phyloP scores from a whole-genome alignment of 2,329 filamentous ascomycete species.

The Celoporthe dispersa region DNA sequence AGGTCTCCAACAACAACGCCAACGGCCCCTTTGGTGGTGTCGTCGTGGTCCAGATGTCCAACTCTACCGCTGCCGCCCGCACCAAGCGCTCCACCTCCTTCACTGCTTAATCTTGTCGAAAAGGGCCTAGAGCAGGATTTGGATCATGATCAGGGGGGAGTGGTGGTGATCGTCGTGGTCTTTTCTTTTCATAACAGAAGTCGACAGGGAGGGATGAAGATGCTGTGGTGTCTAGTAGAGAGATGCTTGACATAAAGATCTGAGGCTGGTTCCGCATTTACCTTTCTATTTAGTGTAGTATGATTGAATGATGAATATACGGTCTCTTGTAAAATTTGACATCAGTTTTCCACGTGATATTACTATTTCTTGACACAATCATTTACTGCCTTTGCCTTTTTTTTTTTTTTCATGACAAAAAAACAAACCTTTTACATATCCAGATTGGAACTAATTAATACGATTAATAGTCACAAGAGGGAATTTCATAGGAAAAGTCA shows the following conservation, averaged over 20 bases:
- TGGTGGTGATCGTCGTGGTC: no score
- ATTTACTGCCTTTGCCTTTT: no score
- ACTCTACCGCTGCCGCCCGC: constrained; percentile 13
- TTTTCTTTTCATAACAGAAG: no score
- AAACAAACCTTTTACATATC: no score
- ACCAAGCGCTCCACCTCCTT: constrained; percentile 19
- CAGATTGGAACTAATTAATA: no score
- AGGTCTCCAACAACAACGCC: constrained; percentile 33
- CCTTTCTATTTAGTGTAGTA: constrained; percentile 2
- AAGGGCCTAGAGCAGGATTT: not conserved
- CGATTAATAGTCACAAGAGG: no score
- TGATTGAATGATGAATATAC: constrained; percentile 6
- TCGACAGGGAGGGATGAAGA: not conserved
- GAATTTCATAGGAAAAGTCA: no score
- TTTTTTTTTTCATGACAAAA: no score
- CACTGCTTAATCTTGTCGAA: not conserved
- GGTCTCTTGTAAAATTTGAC: not conserved
- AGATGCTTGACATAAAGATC: not conserved
- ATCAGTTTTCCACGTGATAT: not conserved
- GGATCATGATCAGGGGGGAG: not conserved
- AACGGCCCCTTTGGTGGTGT: constrained; percentile 32
- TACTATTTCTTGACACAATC: no score
- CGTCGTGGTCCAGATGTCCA: constrained; percentile 32
- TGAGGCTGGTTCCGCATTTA: constrained; percentile 2
- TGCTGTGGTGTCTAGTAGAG: constrained; percentile 5